Base-by-base conservation (phyloP, 179 eudicot genomes). In the Amaranthus tricolor region DNA sequence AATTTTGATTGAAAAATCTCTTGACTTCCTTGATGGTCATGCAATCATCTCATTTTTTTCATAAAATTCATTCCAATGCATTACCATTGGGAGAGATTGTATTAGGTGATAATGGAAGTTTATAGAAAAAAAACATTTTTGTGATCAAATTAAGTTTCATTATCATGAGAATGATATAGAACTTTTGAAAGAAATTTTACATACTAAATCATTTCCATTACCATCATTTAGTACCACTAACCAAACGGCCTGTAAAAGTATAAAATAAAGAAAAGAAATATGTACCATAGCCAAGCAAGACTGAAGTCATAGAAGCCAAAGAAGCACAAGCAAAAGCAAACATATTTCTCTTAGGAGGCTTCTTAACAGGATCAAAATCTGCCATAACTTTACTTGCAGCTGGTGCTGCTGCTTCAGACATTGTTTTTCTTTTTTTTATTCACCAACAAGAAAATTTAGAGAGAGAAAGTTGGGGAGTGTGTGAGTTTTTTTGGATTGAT, bases 221-320 rank as follows among this genome's bases (percentile, higher is more conserved):
- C 3, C 40, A 31, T 4, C 3, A 31, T 31, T 31, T 31, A 31
- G 40, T 31, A n/a, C 40, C 1, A 0, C 53, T 56, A 70, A 75
- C 72, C 19, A 75, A 74, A n/a, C 67, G 20, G 10, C 21, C 6
- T 11, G 40, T 31, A 31, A 31, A 4, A 31, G 40, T 31, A 31
- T 31, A 31, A 68, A 24, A 14, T 10, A 6, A 9, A 60, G 7
- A 9, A 66, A 4, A 9, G 48, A 63, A 43, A 31, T 31, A 74
- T 12, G 15, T 80, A 85, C 88, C 88, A 45, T 85, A 85, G 44
- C 88, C 88, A 16, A 85, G 77, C 56, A 85, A 67, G 62, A 85
- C 81, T 66, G 88, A 85, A 76, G 88, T 85, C 91, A 73, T 84
- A 72, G 91, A 88, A 63, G 91, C 91, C 67, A 88, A 75, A 44